Base-by-base conservation (phyloP, 2,329 filamentous ascomycete species). In the Leptosphaerulina australis region DNA sequence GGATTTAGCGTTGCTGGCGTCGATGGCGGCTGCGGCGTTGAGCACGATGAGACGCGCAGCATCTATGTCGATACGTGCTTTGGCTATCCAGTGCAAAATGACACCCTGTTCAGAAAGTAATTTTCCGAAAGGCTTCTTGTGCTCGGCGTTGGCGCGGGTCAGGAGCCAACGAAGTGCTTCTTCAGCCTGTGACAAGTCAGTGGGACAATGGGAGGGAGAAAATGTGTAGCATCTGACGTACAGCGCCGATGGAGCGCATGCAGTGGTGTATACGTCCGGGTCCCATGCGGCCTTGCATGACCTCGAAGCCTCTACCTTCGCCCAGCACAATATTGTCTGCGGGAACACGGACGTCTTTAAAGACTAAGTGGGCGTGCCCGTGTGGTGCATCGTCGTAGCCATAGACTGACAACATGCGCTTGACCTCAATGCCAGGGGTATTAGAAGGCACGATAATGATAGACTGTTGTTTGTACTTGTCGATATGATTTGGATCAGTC, bases 341-440 rank as follows among this genome's bases (percentile, higher is more conserved):
- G 3, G 92, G 92, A 0, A 97, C 88, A 49, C 91, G 87, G 56
- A 96, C 93, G 69, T 97, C 86, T 51, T 86, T 81, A 78, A 97
- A 97, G 33, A 80, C 83, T 69, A 97, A 84, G 73, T 97, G 91
- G 34, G 90, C 92, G 76, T 97, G 93, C 41, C 93, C 93, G 72
- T 97, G 93, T 2, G 93, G 93, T n/a, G 93, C 93, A 66, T 97
- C 92, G 71, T 97, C 93, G 75, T 91, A 97, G 44, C 93, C 93
- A 74, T 94, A 96, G 49, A 97, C 92, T 41, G 82, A 87, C 49
- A 97, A 79, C 89, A 96, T 96, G 58, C 93, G 86, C 75, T 95
- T 83, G 63, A 97, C 87, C 11, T 85, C 94, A 67, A 97, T 87
- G 44, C 93, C 93, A 18, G 88, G 87, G 2, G 88, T 85, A 58